Evolutionary conservation across 108 stramenopile genomes (phyloP), one percentile per base, ranked within the genome.

Genomic region (Stephanodiscus minutulus): DNA sequence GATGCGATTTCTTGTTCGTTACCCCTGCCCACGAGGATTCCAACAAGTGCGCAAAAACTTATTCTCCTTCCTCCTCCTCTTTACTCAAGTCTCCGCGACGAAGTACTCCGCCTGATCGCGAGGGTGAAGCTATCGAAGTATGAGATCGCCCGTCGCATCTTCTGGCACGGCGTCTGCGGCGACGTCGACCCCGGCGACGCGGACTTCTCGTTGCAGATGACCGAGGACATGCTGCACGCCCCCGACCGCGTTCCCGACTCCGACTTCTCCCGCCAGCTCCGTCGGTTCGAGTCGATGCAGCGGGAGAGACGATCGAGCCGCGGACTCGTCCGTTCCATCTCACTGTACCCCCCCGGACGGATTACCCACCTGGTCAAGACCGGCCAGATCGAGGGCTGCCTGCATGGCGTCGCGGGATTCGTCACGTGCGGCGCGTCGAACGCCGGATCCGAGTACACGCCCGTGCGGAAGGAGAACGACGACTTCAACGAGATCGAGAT

Each of bases 401-500:
- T 64, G 20, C 83, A 86, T 44, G 68, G 68, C 8, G 11, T 85
- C 8, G 61, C 66, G 6, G 87, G 85, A 57, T 90, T 83, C 61
- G 39, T 90, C 22, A 86, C 87, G 15, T 92, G 92, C 46, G 90
- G 87, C 48, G 85, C 85, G 18, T 85, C 86, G 15, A 92, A 91
- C 65, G 74, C 81, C 35, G 94, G 91, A 17, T 88, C 76, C 27
- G 70, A 79, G 48, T 56, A 96, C 68, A 91, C 88, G 11, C 91
- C 96, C 8, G 82, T 91, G 12, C 87, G 84, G 63, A 86, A 87
- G 57, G 72, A 86, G 20, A 92, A 92, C 64, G 91, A 91, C 56
- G 93, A 91, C 60, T 87, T 96, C 54, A 87, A 90, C 69, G 91
- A 93, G 67, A 92, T 96, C 52, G 87, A 89, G 25, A 89, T 96